A percentile compares a stretch with the other conserved stretches of the same genome.
Conservation (phyloP, 2,329 filamentous ascomycete genomes). For the Sporothrix pallida region DNA sequence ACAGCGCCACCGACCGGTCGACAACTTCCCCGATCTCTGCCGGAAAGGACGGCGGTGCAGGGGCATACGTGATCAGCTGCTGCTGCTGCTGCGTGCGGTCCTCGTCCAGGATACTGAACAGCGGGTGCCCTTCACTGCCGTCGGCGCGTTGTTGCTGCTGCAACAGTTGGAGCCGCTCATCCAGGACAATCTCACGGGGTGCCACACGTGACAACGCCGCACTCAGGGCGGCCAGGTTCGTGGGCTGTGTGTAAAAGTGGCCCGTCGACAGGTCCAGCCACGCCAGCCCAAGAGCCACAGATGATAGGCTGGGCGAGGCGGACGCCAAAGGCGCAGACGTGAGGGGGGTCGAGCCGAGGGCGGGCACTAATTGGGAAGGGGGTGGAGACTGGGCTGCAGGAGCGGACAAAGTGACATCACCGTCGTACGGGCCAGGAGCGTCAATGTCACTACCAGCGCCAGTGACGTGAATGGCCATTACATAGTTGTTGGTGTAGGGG, state of each 20-base stretch:
- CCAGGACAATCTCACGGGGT: conserved; percentile 83
- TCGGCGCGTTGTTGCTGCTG: background rate
- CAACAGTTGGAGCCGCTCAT: conserved; percentile 60
- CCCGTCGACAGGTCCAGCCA: conserved; percentile 97
- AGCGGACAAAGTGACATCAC: conserved; percentile 27
- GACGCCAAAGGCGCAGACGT: background rate
- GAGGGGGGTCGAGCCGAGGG: background rate
- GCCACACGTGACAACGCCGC: conserved; percentile 82
- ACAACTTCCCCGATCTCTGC: background rate
- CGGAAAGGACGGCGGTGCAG: conserved; percentile 46
- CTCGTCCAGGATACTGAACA: conserved; percentile 73
- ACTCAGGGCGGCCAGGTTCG: conserved; percentile 72
- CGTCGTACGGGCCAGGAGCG: conserved; percentile 16
- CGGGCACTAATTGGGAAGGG: background rate
- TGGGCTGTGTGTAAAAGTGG: conserved; percentile 85
- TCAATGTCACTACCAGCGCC: background rate
- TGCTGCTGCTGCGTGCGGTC: conserved; percentile 51
- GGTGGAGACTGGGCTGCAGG: background rate
- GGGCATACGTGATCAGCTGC: conserved; percentile 75
- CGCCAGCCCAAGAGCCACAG: conserved; percentile 70
- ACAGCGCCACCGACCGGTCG: background rate
- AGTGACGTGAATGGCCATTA: conserved; percentile 75
- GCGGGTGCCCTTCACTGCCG: conserved; percentile 55
- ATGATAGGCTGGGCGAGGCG: conserved; percentile 34
- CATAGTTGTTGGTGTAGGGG: conserved; percentile 89